Base-by-base conservation (phyloP, 805 yeast genomes). In the Metschnikowia lachancei region DNA sequence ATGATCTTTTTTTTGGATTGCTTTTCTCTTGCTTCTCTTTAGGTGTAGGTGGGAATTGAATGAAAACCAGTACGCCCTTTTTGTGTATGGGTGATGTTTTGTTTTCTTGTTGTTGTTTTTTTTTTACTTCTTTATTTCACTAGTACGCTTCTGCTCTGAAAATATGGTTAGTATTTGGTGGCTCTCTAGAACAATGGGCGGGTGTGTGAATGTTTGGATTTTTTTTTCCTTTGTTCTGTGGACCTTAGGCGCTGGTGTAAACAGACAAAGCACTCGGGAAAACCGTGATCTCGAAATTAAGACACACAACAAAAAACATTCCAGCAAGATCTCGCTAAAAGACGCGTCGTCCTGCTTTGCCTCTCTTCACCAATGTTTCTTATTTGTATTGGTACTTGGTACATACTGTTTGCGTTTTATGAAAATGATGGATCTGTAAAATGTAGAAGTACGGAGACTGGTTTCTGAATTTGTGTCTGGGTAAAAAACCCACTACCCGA, bases 401-500 rank as follows among this genome's bases (percentile, higher is more conserved):
- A 29, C 32, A 12, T 29, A 29, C 32, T 29, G 13, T 29, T 29
- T 29, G 32, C 32, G 32, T 29, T 29, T 11, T 4, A 12, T 29
- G 14, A 29, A 29, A n/a, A 11, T 11, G 13, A 12, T 4, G 14
- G 32, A 22, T 22, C 24, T 8, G 32, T 29, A 11, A 29, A 29
- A 29, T 29, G 32, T 29, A 29, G 32, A 12, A 11, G 32, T 29
- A 29, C 10, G 32, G 32, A 22, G 24, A 8, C 24, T 29, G 14
- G 32, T 4, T 29, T 29, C 6, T 19, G 10, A 33, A 38, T 28
- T 47, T 47, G 51, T 47, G 47, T 47, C 48, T 43, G 36, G 40
- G 32, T 4, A 34, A 47, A 43, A 46, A 46, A 46, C 43, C 44
- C 47, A 43, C 26, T 38, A 41, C 40, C 17, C 41, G 41, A 38